Evolutionary conservation across 768 basidiomycete species (phyloP).

Genomic region (Agaricus sinodeliciosus): DNA sequence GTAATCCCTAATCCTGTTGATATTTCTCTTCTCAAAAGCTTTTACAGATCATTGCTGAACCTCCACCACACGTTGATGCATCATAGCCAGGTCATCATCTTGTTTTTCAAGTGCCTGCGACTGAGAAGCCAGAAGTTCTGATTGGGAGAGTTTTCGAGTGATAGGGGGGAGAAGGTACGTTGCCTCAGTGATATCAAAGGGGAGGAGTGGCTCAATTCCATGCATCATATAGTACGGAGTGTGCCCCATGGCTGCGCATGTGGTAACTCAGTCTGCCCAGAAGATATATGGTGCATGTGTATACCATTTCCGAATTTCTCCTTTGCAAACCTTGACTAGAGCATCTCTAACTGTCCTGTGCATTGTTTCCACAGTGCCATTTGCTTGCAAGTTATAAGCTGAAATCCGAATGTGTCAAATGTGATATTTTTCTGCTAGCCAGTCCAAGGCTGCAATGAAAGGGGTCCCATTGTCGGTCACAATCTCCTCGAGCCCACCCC

Average conservation of each 20-base stretch:
- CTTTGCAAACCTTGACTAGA: slow-evolving; percentile 19
- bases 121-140: slow-evolving; percentile 11
- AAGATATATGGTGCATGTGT: slow-evolving; percentile 15
- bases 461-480: slow-evolving; percentile 32
- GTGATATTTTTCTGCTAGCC: slow-evolving; percentile 12
- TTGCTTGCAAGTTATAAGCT: slow-evolving; percentile 17
- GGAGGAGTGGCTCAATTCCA: slow-evolving; percentile 20
- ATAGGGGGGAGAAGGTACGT: slow-evolving; percentile 13
- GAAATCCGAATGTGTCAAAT: slow-evolving; percentile 30
- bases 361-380: slow-evolving; percentile 24
- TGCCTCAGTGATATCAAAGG: slow-evolving; percentile 19
- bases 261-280: slow-evolving; percentile 26
- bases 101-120: slow-evolving; percentile 14
- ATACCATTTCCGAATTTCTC: slow-evolving; percentile 23
- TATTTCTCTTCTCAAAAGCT: slow-evolving; percentile 19
- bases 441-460: slow-evolving; percentile 19
- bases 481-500: slow-evolving; percentile 28
- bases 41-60: slow-evolving; percentile 13
- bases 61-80: slow-evolving; percentile 9
- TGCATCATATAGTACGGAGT: slow-evolving; percentile 25
- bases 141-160: slow-evolving; percentile 1
- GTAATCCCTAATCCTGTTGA: slow-evolving; percentile 16
- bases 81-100: slow-evolving; percentile 9
- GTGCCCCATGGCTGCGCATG: slow-evolving; percentile 18
- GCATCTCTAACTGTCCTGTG: slow-evolving; percentile 18